These are phyloP conservation scores for Schizothecium vesticola DNA, from an alignment of 495 filamentous ascomycete species.

Conservation along the genomic window DNA sequence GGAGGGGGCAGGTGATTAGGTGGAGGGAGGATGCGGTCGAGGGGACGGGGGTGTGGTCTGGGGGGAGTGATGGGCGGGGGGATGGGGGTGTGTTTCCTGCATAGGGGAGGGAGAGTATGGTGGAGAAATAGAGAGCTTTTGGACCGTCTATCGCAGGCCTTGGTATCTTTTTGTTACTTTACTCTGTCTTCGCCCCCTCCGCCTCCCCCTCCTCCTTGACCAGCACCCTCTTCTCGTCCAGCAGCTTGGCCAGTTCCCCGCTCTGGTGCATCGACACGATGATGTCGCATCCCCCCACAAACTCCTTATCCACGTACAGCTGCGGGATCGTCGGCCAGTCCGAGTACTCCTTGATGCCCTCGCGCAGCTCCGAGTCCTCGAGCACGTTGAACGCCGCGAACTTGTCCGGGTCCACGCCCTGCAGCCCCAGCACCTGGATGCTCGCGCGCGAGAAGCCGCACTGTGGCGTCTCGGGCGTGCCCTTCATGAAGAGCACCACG, in stretches of 20 bases:
- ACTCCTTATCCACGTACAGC: constrained; percentile 90
- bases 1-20: constrained; percentile 83
- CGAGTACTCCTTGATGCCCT: constrained; percentile 96
- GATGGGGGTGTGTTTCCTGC: constrained; percentile 77
- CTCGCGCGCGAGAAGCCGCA: constrained; percentile 95
- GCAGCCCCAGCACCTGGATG: constrained; percentile 88
- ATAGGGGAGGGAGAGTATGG: too few species aligned
- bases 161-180: constrained; percentile 6
- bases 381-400: constrained; percentile 96
- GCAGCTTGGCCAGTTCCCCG: constrained; percentile 82
- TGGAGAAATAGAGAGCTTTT: background rate
- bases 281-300: constrained; percentile 95
- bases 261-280: constrained; percentile 96
- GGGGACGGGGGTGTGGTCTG: constrained; percentile 66
- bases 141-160: background rate
- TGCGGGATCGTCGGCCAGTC: constrained; percentile 99
- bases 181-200: constrained; percentile 21
- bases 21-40: constrained; percentile 61
- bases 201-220: constrained; percentile 11
- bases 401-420: constrained; percentile 94
- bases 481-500: constrained; percentile 98
- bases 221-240: constrained; percentile 85
- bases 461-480: constrained; percentile 93
- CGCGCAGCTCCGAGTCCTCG: constrained; percentile 78
- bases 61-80: constrained; percentile 80